Conservation (phyloP, 306 rosid species). For the Malus fusca region DNA sequence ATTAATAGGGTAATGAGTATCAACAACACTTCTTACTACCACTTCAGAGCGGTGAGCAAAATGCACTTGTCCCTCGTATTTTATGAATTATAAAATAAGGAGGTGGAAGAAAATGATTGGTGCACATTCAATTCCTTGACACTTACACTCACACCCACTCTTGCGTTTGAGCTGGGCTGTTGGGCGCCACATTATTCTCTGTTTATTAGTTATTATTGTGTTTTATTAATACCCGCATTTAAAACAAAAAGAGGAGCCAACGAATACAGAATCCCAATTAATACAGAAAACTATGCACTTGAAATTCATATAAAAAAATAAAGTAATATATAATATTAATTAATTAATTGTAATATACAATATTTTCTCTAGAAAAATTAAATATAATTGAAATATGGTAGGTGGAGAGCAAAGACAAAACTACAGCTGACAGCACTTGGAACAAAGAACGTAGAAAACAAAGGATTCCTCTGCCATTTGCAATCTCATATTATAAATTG, state of each 20-base stretch:
- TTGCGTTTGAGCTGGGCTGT: background rate
- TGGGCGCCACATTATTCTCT: background rate
- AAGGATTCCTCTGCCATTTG: background rate
- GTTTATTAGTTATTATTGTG: background rate
- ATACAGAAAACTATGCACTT: background rate
- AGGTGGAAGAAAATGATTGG: background rate
- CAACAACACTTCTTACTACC: too few species aligned
- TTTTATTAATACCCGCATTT: background rate
- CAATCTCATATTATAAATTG: background rate
- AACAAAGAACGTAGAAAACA: background rate
- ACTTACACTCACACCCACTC: background rate
- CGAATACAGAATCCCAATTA: background rate
- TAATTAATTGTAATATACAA: background rate
- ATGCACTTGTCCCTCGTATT: too few species aligned
- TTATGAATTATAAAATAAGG: background rate
- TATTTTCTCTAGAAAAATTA: background rate
- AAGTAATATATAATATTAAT: background rate
- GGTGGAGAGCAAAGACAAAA: constrained; percentile 11
- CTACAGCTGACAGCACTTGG: background rate
- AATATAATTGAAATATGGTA: background rate
- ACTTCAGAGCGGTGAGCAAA: too few species aligned
- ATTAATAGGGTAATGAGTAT: too few species aligned
- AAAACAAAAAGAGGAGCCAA: background rate
- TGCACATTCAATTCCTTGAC: too few species aligned
- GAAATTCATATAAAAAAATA: background rate